Conservation (phyloP, 352 stramenopile species). For the Globisporangium recalcitrans region DNA sequence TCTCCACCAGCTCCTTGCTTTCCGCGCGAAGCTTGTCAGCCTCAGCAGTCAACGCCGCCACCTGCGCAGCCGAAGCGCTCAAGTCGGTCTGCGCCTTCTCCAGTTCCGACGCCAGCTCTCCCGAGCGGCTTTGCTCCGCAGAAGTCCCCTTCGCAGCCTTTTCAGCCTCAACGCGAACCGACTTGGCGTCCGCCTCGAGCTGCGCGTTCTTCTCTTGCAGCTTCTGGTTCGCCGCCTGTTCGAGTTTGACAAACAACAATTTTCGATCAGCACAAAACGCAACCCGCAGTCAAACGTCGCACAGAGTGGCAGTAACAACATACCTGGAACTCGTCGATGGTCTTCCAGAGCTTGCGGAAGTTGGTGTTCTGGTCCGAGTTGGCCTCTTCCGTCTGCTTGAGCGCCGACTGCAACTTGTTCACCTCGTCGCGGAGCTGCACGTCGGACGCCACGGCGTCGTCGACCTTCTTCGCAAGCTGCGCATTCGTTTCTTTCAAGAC, state of each 20-base stretch:
- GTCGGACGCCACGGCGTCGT: conserved; percentile 15
- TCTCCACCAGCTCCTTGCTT: conserved; percentile 12
- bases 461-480: conserved; percentile 27
- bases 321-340: conserved; percentile 41
- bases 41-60: conserved; percentile 8
- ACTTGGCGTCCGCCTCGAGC: conserved; percentile 38
- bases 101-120: conserved; percentile 27
- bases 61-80: conserved; percentile 2
- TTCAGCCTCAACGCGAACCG: conserved; percentile 34
- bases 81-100: conserved; percentile 21
- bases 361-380: conserved; percentile 42
- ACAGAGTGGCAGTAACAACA: neutral
- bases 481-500: conserved; percentile 20
- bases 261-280: neutral
- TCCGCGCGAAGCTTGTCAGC: conserved; percentile 7
- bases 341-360: conserved; percentile 49
- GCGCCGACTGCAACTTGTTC: conserved; percentile 22
- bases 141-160: conserved; percentile 30
- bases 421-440: conserved; percentile 15
- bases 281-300: neutral
- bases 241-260: neutral
- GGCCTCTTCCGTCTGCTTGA: conserved; percentile 30
- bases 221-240: conserved; percentile 35
- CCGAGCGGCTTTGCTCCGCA: conserved; percentile 25
- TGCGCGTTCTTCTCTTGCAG: conserved; percentile 38